Base-by-base conservation (phyloP, 495 filamentous ascomycete genomes). In the Aspergillus diversus region DNA sequence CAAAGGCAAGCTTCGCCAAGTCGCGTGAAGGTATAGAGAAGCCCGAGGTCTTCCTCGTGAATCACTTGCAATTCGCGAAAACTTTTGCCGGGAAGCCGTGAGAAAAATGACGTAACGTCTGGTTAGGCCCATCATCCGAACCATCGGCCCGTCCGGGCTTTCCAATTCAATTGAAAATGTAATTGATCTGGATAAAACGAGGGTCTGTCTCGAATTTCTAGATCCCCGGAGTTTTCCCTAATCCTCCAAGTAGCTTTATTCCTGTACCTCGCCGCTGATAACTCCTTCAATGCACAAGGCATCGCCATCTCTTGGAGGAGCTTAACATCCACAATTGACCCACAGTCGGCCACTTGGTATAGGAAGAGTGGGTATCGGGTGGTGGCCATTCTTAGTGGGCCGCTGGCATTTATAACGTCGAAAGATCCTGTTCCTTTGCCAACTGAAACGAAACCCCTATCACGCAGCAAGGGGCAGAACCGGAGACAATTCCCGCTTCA, bases 351-450 rank as follows among this genome's bases (percentile, higher is more conserved):
- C 69, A 70, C 66, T 70, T 67, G 68, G 66, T 63, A 75, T 72
- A 72, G 69, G 66, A 66, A 63, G 63, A 72, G 75, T 77, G 75
- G 75, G 70, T 74, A 73, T 27, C 33, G n/a, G 8, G 39, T 33
- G 42, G 68, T 67, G 65, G 60, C 60, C 67, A 66, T 66, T 66
- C 67, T 57, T 68, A 66, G 69, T 74, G 66, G 72, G 61, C 57
- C 61, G 63, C 65, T 63, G 67, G 63, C 73, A 69, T 73, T 77
- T 76, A 75, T 74, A 76, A 76, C 67, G 65, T 75, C 68, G 68
- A 63, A 55, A 49, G 63, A 59, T 65, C 68, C 71, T 67, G 51
- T 59, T 61, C 67, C 55, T 59, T 55, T 31, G 16, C 6, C 21
- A 17, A 5, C 17, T 9, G 21, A 31, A 50, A 27, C 47, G 4